Conservation (phyloP, 1,139 yeast genomes). For the Zygoascus sp. region DNA sequence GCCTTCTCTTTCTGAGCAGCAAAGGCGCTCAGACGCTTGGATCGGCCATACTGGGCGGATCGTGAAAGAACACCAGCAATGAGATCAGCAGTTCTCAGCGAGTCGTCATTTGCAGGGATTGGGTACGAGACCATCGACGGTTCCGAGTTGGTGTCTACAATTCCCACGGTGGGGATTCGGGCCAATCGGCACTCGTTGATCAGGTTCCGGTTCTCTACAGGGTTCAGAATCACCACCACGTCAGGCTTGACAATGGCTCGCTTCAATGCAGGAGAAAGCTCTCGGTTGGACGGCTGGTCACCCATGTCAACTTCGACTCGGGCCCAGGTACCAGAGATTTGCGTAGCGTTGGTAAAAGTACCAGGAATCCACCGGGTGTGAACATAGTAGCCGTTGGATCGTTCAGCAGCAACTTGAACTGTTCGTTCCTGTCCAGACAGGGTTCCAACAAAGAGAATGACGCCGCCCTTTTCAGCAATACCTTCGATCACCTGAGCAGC, state of each 20-base stretch:
- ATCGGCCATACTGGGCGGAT: conserved; percentile 77
- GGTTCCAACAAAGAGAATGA: conserved; percentile 81
- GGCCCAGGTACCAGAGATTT: conserved; percentile 56
- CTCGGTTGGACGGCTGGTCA: conserved; percentile 57
- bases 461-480: conserved; percentile 78
- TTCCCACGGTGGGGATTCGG: conserved; percentile 88
- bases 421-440: conserved; percentile 71
- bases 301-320: conserved; percentile 65
- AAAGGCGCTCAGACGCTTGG: conserved; percentile 48
- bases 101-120: conserved; percentile 93
- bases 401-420: conserved; percentile 72
- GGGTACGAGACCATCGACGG: conserved; percentile 88
- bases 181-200: conserved; percentile 75
- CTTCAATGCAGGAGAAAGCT: conserved; percentile 40
- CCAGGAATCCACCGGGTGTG: conserved; percentile 93
- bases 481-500: conserved; percentile 79
- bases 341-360: conserved; percentile 78
- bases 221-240: conserved; percentile 78
- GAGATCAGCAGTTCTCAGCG: conserved; percentile 74
- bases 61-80: conserved; percentile 77
- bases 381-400: conserved; percentile 77
- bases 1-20: neutral
- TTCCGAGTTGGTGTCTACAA: conserved; percentile 90
- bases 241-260: conserved; percentile 67
- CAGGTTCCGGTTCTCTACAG: conserved; percentile 80